phyloP scores from a whole-genome alignment of 345 rosid species.

The Rhodamnia rubescens region DNA sequence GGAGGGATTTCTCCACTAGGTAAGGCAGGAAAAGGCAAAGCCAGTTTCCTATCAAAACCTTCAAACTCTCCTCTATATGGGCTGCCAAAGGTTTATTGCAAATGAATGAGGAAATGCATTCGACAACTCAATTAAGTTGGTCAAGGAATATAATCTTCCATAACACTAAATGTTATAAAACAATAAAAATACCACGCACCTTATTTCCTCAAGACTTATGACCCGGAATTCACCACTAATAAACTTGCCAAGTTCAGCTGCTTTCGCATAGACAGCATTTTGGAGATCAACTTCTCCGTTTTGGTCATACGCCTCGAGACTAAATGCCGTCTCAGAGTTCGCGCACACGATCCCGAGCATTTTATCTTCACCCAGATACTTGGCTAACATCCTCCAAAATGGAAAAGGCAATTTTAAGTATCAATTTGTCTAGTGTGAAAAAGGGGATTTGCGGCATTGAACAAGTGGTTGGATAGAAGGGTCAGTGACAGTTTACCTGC shows the following conservation, averaged over 20 bases:
- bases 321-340: slow-evolving; percentile 19
- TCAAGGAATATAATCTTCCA: neutral
- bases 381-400: slow-evolving; percentile 37
- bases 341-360: slow-evolving; percentile 59
- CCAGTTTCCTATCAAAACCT: slow-evolving; percentile 20
- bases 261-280: slow-evolving; percentile 26
- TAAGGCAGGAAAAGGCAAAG: slow-evolving; percentile 26
- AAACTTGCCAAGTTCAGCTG: slow-evolving; percentile 23
- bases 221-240: slow-evolving; percentile 34
- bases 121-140: neutral
- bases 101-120: neutral
- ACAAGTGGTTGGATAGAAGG: neutral
- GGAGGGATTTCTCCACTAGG: slow-evolving; percentile 22
- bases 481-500: slow-evolving; percentile 29
- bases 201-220: slow-evolving; percentile 37
- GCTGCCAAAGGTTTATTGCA: neutral
- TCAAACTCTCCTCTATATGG: slow-evolving; percentile 3
- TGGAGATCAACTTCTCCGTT: slow-evolving; percentile 20
- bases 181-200: slow-evolving; percentile 12
- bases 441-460: neutral
- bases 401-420: neutral
- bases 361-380: slow-evolving; percentile 52
- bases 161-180: neutral
- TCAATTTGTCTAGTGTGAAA: neutral
- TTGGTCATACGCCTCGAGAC: slow-evolving; percentile 18